Evolutionary conservation across 352 stramenopile genomes (phyloP), one percentile per base, ranked within the genome.

Genomic region (Pythium oligandrum): DNA sequence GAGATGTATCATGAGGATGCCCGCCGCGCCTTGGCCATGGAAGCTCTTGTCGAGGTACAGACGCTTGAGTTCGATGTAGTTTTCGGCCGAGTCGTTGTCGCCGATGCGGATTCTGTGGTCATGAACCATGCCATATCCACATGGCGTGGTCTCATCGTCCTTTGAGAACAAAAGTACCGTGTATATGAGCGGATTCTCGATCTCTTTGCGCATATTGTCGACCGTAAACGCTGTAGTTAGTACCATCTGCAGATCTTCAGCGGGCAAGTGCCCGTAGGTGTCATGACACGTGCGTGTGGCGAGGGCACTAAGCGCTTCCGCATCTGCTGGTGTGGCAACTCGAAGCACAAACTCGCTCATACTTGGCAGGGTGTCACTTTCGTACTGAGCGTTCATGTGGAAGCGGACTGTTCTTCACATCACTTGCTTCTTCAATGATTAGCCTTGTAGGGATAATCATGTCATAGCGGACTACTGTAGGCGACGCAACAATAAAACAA

Each of bases 281-380:
- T 67, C 61, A 33, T 37, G 30, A 43, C 70, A 73, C 43, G 61
- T 73, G 39, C 57, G 61, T n/a, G 51, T 55, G 12, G 65, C 65
- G 43, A 70, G 58, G 3, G 40, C 46, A 8, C 61, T 57, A 6
- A 73, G 53, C 7, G 36, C 39, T 6, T 46, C 45, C 0, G 65
- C 65, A 39, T 73, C 65, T 1, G 35, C 44, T 0, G 61, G 4
- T 6, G 54, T 53, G 4, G 65, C 65, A 7, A 49, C 38, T 40
- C 65, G 65, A n/a, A 70, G 30, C 17, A 35, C 11, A 26, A 38
- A 53, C n/a, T 26, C 17, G 17, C 17, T 26, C 17, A 26, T 26
- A 26, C 17, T 26, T 26, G 17, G 17, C 17, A 26, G 17, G 17
- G 17, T 26, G 17, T 26, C 17, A 26, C 17, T 26, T 26, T 26